Conservation (phyloP, 768 basidiomycete species). For the Lyophyllum decastes region DNA sequence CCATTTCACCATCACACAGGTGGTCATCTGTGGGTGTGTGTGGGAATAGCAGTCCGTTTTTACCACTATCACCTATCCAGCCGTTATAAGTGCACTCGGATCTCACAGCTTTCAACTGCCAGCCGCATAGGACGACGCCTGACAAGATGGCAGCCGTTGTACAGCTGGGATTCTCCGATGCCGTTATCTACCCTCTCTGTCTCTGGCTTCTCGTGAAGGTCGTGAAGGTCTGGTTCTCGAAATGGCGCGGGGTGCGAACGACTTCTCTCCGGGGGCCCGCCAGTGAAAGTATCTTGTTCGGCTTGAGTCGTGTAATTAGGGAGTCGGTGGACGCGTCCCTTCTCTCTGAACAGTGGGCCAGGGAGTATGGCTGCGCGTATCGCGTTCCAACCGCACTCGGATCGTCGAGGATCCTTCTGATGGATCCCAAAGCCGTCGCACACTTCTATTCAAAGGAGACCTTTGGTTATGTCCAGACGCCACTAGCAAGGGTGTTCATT, state of each 20-base stretch:
- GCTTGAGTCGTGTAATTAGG: constrained; percentile 30
- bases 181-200: constrained; percentile 1
- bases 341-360: constrained; percentile 48
- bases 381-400: constrained; percentile 39
- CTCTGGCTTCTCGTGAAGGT: constrained; percentile 8
- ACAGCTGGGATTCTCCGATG: constrained; percentile 6
- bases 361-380: constrained; percentile 48
- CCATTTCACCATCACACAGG: neutral
- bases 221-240: neutral
- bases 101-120: neutral
- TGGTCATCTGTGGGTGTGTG: neutral
- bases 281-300: constrained; percentile 42
- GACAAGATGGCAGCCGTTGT: constrained; percentile 5
- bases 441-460: constrained; percentile 55
- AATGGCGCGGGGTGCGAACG: constrained; percentile 10
- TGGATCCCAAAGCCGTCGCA: constrained; percentile 51
- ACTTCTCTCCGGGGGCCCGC: constrained; percentile 45
- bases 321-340: constrained; percentile 28
- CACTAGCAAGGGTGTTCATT: constrained; percentile 33
- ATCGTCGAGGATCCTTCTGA: constrained; percentile 33
- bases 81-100: neutral
- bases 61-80: neutral
- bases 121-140: neutral
- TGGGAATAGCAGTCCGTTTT: neutral
- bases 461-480: constrained; percentile 44